Evolutionary conservation across 306 rosid genomes (phyloP).

Genomic region (Rubus idaeus): DNA sequence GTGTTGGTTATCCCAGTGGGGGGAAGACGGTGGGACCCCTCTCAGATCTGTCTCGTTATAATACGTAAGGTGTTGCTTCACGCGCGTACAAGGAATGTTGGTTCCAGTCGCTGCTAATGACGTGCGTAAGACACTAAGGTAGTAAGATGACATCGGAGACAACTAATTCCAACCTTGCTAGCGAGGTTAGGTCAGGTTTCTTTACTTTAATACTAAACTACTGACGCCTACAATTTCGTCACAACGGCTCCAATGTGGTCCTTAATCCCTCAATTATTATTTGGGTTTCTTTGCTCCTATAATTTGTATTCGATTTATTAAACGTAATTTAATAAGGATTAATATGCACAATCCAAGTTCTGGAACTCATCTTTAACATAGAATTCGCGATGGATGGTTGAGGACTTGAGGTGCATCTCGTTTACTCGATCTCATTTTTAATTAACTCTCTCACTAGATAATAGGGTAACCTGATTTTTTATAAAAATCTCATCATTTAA

Average conservation of each 20-base stretch:
- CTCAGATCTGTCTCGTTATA: constrained; percentile 58
- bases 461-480: no score
- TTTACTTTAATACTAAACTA: background rate
- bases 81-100: constrained; percentile 39
- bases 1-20: constrained; percentile 63
- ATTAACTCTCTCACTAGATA: no score
- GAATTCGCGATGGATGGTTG: no score
- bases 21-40: constrained; percentile 48
- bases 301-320: no score
- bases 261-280: no score
- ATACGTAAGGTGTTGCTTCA: constrained; percentile 13
- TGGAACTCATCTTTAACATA: no score
- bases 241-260: background rate
- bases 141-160: background rate
- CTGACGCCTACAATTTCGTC: background rate
- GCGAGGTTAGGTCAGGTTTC: background rate
- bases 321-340: no score
- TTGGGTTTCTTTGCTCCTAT: no score
- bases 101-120: background rate
- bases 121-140: background rate
- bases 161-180: background rate
- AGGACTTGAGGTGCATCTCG: no score
- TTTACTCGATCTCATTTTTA: no score
- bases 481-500: no score
- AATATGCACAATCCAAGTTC: no score